These are phyloP conservation scores for Aspergillus novofumigatus DNA, from an alignment of 2,329 filamentous ascomycete species.

Conservation along the genomic window DNA sequence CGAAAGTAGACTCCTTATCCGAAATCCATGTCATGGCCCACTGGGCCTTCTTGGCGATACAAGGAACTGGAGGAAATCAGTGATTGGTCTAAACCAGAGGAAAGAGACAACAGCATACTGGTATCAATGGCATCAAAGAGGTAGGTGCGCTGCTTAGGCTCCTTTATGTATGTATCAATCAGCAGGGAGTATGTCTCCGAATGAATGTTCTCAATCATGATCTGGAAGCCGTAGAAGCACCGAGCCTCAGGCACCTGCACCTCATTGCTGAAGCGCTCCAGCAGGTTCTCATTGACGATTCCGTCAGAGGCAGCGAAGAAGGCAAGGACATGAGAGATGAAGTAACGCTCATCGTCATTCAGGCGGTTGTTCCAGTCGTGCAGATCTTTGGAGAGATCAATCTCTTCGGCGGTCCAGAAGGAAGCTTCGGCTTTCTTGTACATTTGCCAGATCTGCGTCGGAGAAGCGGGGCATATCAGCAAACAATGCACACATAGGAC, in stretches of 20 bases:
- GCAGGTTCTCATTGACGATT: constrained; percentile 98
- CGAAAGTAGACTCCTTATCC: constrained; percentile 90
- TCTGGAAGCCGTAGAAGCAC: constrained; percentile 99
- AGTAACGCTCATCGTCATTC: constrained; percentile 96
- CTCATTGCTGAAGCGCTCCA: constrained; percentile 95
- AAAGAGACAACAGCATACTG: constrained; percentile 54
- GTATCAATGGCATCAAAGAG: constrained; percentile 99
- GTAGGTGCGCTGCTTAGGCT: constrained; percentile 86
- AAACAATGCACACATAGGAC: constrained; percentile 9
- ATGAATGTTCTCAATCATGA: constrained; percentile 99
- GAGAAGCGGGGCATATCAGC: constrained; percentile 35
- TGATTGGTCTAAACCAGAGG: constrained; percentile 5
- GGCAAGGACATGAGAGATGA: constrained; percentile 95
- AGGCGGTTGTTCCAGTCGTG: constrained; percentile 99
- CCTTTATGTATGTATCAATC: constrained; percentile 99
- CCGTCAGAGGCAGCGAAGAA: constrained; percentile 99
- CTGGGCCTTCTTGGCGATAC: constrained; percentile 97
- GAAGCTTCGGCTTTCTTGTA: constrained; percentile 99
- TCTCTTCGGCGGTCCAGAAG: constrained; percentile 99
- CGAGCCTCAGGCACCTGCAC: constrained; percentile 96
- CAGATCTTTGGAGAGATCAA: constrained; percentile 96
- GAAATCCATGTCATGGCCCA: constrained; percentile 96
- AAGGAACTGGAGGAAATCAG: constrained; percentile 63
- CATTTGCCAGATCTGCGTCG: constrained; percentile 92
- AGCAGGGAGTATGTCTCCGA: constrained; percentile 98